Conservation (phyloP, 768 basidiomycete genomes). For the Termitomyces bulborhizus region DNA sequence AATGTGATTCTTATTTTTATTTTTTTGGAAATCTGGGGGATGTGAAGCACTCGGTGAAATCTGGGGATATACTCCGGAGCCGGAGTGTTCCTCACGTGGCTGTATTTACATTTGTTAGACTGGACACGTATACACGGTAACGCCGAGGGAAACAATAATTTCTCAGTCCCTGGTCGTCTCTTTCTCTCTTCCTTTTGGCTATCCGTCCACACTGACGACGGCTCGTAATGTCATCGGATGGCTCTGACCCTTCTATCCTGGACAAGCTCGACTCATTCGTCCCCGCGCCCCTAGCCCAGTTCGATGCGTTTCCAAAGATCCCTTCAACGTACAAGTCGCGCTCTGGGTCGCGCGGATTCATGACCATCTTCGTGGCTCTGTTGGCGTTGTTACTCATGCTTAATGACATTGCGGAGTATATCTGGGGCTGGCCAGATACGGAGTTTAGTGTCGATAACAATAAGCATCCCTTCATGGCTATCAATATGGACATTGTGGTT, state of each 20-base stretch:
- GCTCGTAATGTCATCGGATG: conserved; percentile 17
- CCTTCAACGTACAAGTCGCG: conserved; percentile 76
- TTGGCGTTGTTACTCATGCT: conserved; percentile 70
- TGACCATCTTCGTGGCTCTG: conserved; percentile 66
- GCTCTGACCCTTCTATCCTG: conserved; percentile 37
- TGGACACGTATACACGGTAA: conserved; percentile 10
- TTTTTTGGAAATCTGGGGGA: too few species aligned
- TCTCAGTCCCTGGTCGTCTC: neutral
- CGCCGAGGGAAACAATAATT: conserved; percentile 3
- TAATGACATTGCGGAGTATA: conserved; percentile 85
- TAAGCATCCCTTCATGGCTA: conserved; percentile 54
- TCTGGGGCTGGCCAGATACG: conserved; percentile 92
- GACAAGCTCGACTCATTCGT: conserved; percentile 59
- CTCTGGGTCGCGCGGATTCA: conserved; percentile 74
- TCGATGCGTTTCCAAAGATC: conserved; percentile 87
- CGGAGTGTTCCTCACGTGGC: neutral
- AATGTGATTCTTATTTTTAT: too few species aligned
- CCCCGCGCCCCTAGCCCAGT: conserved; percentile 59
- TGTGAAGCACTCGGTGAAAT: too few species aligned
- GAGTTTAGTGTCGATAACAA: conserved; percentile 82
- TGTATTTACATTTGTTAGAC: conserved; percentile 6
- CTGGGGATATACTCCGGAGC: too few species aligned
- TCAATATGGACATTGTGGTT: conserved; percentile 91
- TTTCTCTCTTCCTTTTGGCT: neutral
- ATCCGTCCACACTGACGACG: neutral